Base-by-base conservation (phyloP, 2,329 filamentous ascomycete species). In the Neonectria faginata region DNA sequence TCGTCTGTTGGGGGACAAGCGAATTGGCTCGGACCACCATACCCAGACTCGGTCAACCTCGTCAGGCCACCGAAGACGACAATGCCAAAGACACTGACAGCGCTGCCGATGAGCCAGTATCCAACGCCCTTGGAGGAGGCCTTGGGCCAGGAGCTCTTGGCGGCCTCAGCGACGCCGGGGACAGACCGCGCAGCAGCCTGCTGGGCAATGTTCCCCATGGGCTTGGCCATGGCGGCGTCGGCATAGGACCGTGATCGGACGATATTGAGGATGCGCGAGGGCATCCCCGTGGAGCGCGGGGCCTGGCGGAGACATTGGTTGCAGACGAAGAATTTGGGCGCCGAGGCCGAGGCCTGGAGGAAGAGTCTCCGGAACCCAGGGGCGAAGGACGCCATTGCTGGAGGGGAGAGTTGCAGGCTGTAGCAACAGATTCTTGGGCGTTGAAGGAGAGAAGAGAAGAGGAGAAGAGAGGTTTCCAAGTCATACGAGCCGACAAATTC, bases 51-150 rank as follows among this genome's bases (percentile, higher is more conserved):
- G 4, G 96, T 99, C 71, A 99, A 85, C 64, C 96, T 86, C 31
- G 96, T 99, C 72, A 99, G 84, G 6, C 96, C 96, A 62, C 96
- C 96, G 79, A 97, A 97, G 48, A 99, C 88, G 56, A 99, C 94
- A 74, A 99, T 97, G 65, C 96, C 96, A 80, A 98, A 99, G 57
- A 98, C 96, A 77, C 93, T 97, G 47, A 88, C 92, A 1, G 96
- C 94, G 72, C 94, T 97, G 51, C 89, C 95, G 60, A 99, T 82
- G 50, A 99, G 87, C 94, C 94, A 99, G 82, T 95, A 95, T 64
- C 90, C 96, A 48, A 97, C 94, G 10, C 84, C 82, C 79, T 92
- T 96, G 63, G 90, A 88, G 69, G 87, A 93, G 10, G 87, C 87
- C 72, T 92, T 86, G 31, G 86, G 86, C 64, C 85, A 88, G 3